phyloP scores from a whole-genome alignment of 805 yeast genomes.

The Lachancea mirantina region DNA sequence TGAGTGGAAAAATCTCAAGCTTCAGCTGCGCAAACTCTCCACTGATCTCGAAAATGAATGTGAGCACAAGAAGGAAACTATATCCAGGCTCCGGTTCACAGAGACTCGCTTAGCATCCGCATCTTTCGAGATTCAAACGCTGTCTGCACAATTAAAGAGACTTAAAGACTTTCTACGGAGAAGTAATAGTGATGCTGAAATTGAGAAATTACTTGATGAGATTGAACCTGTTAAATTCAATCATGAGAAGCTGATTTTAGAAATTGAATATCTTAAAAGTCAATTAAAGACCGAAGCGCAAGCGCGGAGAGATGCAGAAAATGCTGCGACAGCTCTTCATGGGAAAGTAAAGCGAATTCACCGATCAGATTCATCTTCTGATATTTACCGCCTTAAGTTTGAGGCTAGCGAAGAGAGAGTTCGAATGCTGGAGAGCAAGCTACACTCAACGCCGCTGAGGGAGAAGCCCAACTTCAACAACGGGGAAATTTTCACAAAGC shows the following conservation, averaged over 20 bases:
- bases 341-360: constrained; percentile 21
- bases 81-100: constrained; percentile 51
- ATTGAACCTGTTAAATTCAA: constrained; percentile 21
- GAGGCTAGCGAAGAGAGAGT: constrained; percentile 41
- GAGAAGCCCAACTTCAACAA: constrained; percentile 25
- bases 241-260: constrained; percentile 32
- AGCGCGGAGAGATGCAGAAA: constrained; percentile 46
- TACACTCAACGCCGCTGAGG: constrained; percentile 20
- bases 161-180: constrained; percentile 25
- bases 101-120: constrained; percentile 63
- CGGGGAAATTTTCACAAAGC: constrained; percentile 24
- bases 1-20: constrained; percentile 43
- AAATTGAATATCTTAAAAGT: constrained; percentile 41
- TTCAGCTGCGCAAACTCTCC: constrained; percentile 46
- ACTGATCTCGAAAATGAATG: constrained; percentile 43
- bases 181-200: constrained; percentile 21
- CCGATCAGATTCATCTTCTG: constrained; percentile 26
- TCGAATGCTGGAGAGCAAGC: constrained; percentile 34
- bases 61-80: constrained; percentile 37
- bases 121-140: constrained; percentile 48
- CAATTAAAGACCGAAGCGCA: constrained; percentile 46
- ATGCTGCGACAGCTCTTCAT: constrained; percentile 29
- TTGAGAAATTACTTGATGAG: constrained; percentile 20
- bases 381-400: constrained; percentile 39
- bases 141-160: constrained; percentile 37